These are phyloP conservation scores for Usnea hakonensis DNA, from an alignment of 495 filamentous ascomycete species.

Conservation along the genomic window DNA sequence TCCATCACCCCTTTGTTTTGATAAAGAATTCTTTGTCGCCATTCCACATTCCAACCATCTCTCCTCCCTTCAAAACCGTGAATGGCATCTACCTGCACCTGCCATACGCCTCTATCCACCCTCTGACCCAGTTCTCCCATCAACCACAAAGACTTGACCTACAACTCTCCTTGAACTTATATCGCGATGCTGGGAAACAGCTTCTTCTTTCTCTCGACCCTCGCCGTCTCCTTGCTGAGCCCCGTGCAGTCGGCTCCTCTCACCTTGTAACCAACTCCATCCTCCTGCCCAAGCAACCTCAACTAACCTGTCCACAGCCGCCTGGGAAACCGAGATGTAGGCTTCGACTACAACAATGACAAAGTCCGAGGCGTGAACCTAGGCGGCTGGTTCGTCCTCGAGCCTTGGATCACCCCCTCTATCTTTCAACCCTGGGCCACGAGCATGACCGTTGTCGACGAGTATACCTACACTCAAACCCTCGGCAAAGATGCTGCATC, in stretches of 20 bases:
- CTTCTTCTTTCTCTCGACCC: constrained; percentile 31
- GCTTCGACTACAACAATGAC: constrained; percentile 31
- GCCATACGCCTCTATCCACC: neutral
- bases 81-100: constrained; percentile 5
- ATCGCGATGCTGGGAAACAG: constrained; percentile 34
- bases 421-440: constrained; percentile 41
- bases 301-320: constrained; percentile 25
- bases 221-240: constrained; percentile 33
- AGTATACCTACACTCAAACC: constrained; percentile 48
- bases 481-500: constrained; percentile 46
- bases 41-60: neutral
- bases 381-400: constrained; percentile 45
- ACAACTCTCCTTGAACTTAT: constrained; percentile 7
- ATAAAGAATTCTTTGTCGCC: neutral
- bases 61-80: neutral
- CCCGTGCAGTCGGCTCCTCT: constrained; percentile 30
- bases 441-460: constrained; percentile 49
- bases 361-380: constrained; percentile 43
- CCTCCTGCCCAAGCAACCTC: constrained; percentile 2
- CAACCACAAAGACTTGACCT: neutral
- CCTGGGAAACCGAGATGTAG: constrained; percentile 28
- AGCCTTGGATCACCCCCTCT: constrained; percentile 61
- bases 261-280: constrained; percentile 27
- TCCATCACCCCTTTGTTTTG: neutral
- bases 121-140: neutral